Evolutionary conservation across 2,329 filamentous ascomycete species (phyloP).

Genomic region (Alternaria sp.): DNA sequence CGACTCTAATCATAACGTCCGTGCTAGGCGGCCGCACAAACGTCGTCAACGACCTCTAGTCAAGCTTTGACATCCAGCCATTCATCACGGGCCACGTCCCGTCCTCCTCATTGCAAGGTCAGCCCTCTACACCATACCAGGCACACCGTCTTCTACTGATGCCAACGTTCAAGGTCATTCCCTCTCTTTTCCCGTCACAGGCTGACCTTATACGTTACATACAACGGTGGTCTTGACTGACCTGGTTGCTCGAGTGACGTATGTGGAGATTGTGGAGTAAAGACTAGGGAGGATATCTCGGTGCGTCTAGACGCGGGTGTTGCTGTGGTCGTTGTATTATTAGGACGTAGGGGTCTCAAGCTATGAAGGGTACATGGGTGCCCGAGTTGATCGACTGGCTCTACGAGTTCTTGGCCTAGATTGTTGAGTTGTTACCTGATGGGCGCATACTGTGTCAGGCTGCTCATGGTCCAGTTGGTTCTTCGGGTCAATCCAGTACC

Average conservation of each 20-base stretch:
- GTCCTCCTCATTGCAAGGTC: background rate
- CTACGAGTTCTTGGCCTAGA: background rate
- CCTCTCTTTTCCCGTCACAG: background rate
- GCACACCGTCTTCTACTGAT: background rate
- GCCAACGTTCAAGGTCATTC: background rate
- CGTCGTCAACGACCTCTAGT: background rate
- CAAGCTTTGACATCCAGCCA: background rate
- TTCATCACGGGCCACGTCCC: background rate
- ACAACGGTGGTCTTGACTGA: background rate
- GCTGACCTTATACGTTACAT: background rate
- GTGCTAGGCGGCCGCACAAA: background rate
- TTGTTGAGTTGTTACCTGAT: background rate
- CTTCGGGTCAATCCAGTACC: background rate
- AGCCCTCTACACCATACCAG: background rate
- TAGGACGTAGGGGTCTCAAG: background rate
- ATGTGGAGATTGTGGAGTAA: conserved; percentile 5
- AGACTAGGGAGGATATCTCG: background rate
- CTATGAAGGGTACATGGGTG: background rate
- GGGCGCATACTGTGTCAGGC: background rate
- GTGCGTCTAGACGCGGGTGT: background rate
- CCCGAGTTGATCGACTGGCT: background rate
- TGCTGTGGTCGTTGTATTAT: background rate
- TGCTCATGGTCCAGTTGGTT: background rate
- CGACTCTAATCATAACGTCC: background rate
- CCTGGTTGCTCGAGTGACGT: conserved; percentile 1